These are phyloP conservation scores for Xylaria palmicola DNA, from an alignment of 495 filamentous ascomycete genomes.

Conservation along the genomic window DNA sequence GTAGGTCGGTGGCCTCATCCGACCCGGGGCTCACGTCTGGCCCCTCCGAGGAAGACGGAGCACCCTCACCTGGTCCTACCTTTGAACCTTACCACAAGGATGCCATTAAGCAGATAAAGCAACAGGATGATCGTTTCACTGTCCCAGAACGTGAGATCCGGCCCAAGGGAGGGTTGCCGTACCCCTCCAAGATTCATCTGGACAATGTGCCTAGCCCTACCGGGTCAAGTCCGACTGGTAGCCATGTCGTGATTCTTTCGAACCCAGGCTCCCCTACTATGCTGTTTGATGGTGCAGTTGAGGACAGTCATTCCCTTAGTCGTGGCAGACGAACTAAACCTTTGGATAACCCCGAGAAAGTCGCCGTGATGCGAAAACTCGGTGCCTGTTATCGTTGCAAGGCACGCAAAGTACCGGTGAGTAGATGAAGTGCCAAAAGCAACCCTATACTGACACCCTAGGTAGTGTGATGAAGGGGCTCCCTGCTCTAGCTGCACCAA, in stretches of 20 bases:
- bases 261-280: slow-evolving; percentile 13
- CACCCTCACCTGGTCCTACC: slow-evolving; percentile 30
- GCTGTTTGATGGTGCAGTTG: slow-evolving; percentile 8
- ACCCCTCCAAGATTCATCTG: slow-evolving; percentile 33
- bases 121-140: slow-evolving; percentile 36
- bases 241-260: slow-evolving; percentile 15
- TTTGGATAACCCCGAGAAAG: slow-evolving; percentile 32
- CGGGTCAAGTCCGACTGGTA: slow-evolving; percentile 16
- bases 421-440: slow-evolving; percentile 5
- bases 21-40: slow-evolving; percentile 35
- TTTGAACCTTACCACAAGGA: slow-evolving; percentile 33
- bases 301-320: slow-evolving; percentile 21
- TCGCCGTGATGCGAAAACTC: slow-evolving; percentile 32
- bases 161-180: slow-evolving; percentile 30
- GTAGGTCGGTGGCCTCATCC: slow-evolving; percentile 33
- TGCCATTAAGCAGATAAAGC: slow-evolving; percentile 30
- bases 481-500: slow-evolving; percentile 30
- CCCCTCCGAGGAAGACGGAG: slow-evolving; percentile 34
- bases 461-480: slow-evolving; percentile 31
- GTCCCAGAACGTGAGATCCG: slow-evolving; percentile 31
- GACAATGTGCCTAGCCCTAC: slow-evolving; percentile 25
- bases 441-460: slow-evolving; percentile 14
- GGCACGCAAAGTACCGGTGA: slow-evolving; percentile 31
- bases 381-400: slow-evolving; percentile 36
- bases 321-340: slow-evolving; percentile 31